A percentile compares a stretch with the other conserved stretches of the same genome.
Evolutionary conservation across 2,329 filamentous ascomycete species (phyloP).

Genomic region (Nothophaeocryptopus gaeumannii): DNA sequence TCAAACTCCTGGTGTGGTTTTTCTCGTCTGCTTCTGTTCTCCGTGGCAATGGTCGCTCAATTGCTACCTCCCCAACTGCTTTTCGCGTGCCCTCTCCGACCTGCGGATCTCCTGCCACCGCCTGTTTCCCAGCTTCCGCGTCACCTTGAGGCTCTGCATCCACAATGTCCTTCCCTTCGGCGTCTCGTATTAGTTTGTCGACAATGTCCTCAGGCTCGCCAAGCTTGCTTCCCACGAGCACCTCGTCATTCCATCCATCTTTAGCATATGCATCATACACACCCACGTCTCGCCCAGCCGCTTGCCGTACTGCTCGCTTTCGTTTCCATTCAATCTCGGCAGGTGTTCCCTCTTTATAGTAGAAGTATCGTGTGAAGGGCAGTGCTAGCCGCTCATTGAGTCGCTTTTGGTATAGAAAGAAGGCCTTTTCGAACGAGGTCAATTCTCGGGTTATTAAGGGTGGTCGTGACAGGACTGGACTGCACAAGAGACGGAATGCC

Average conservation of each 20-base stretch:
- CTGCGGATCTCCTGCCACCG: constrained; percentile 33
- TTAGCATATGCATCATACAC: constrained; percentile 72
- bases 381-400: constrained; percentile 88
- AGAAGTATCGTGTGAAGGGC: constrained; percentile 87
- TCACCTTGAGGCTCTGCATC: constrained; percentile 48
- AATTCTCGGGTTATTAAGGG: constrained; percentile 82
- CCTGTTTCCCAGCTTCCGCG: constrained; percentile 47
- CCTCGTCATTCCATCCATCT: constrained; percentile 86
- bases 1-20: constrained; percentile 73
- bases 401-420: constrained; percentile 95
- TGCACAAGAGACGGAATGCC: constrained; percentile 52
- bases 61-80: constrained; percentile 30
- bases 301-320: constrained; percentile 71
- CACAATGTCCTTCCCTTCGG: constrained; percentile 54
- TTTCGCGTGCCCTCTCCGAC: constrained; percentile 28
- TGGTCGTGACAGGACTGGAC: constrained; percentile 81
- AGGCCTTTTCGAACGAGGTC: constrained; percentile 85
- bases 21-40: constrained; percentile 74
- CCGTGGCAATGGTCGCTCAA: constrained; percentile 68
- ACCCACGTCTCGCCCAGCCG: constrained; percentile 80
- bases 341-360: constrained; percentile 88
- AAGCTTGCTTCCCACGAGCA: constrained; percentile 69
- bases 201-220: constrained; percentile 63
- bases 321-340: constrained; percentile 84
- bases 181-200: constrained; percentile 70